These are phyloP conservation scores for Blumeria graminis DNA, from an alignment of 2,329 filamentous ascomycete species.

Conservation along the genomic window DNA sequence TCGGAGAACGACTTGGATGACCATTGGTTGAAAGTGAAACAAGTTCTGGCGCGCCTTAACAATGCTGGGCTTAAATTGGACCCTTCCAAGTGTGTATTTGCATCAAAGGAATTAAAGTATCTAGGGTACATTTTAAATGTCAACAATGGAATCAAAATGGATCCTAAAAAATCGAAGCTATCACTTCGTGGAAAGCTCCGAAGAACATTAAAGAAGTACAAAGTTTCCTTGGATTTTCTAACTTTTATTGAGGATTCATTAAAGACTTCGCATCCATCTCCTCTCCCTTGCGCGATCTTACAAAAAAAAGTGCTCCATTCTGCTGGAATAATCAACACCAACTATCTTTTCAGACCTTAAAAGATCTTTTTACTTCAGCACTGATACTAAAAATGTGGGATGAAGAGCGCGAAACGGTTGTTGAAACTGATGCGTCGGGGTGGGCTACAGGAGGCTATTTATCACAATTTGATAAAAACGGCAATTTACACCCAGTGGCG, in stretches of 20 bases:
- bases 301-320: not conserved
- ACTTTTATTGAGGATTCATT: conserved; percentile 1
- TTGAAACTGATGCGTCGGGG: not conserved
- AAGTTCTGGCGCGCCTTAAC: not conserved
- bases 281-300: not conserved
- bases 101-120: not conserved
- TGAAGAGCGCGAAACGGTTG: not conserved
- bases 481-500: conserved; percentile 4
- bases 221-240: not conserved
- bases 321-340: not conserved
- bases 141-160: not conserved
- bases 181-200: not conserved
- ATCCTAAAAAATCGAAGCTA: not conserved
- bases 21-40: not conserved
- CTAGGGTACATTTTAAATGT: not conserved
- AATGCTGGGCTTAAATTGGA: not conserved
- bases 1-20: not conserved
- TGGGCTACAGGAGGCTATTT: not conserved
- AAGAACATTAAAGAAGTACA: not conserved
- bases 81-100: not conserved
- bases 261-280: not conserved
- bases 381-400: not conserved
- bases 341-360: not conserved
- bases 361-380: not conserved
- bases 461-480: not conserved